Conservation (phyloP, 1,284 basidiomycete genomes). For the Marasmius tenuissimus region DNA sequence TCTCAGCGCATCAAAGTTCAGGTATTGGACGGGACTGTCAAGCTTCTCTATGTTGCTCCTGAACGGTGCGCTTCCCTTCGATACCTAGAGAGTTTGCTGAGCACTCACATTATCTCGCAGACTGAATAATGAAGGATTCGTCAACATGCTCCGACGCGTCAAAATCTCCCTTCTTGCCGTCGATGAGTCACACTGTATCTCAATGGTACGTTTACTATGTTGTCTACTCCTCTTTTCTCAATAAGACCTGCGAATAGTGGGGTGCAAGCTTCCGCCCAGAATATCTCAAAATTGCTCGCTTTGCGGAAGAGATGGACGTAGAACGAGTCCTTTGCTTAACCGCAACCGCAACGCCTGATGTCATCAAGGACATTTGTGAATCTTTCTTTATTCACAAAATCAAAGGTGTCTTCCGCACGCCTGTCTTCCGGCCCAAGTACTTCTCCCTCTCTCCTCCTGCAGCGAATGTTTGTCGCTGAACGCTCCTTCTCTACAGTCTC, state of each 20-base stretch:
- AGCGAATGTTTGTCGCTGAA: neutral
- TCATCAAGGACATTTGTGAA: conserved; percentile 64
- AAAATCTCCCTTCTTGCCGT: conserved; percentile 68
- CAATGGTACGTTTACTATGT: conserved; percentile 22
- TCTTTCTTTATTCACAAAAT: conserved; percentile 48
- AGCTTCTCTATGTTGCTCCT: conserved; percentile 63
- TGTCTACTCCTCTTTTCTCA: neutral
- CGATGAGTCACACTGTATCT: conserved; percentile 73
- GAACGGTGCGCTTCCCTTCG: conserved; percentile 34
- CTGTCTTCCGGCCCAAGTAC: conserved; percentile 42
- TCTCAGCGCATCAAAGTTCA: conserved; percentile 29
- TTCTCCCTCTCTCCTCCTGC: neutral
- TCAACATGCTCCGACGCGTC: conserved; percentile 45
- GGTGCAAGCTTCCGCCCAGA: conserved; percentile 57
- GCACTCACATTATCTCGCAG: conserved; percentile 1
- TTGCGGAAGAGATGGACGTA: conserved; percentile 59
- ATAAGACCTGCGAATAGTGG: conserved; percentile 32
- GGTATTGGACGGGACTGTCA: conserved; percentile 32
- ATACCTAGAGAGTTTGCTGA: neutral
- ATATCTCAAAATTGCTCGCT: conserved; percentile 56
- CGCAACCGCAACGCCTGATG: conserved; percentile 67
- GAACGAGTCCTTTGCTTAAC: conserved; percentile 76
- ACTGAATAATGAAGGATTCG: conserved; percentile 45
- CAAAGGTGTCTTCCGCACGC: conserved; percentile 40
- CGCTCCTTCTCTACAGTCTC: conserved; percentile 36